Conservation (phyloP, 768 basidiomycete species). For the Leucogyrophana mollusca region DNA sequence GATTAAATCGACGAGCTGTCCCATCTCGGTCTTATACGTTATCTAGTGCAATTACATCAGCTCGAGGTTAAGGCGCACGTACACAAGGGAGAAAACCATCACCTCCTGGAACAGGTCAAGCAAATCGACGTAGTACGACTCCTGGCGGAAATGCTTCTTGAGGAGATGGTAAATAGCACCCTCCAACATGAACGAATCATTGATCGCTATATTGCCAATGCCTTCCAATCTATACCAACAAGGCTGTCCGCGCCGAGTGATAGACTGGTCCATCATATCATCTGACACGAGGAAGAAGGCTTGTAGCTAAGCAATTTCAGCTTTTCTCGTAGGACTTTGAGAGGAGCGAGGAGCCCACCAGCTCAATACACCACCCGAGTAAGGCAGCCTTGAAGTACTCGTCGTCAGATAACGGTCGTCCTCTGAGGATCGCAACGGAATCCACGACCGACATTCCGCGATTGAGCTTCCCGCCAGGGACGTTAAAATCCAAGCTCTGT, state of each 20-base stretch:
- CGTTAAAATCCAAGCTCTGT: conserved; percentile 89
- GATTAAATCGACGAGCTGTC: conserved; percentile 93
- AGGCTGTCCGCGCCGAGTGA: conserved; percentile 91
- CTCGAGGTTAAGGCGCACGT: not conserved
- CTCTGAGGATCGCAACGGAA: conserved; percentile 85
- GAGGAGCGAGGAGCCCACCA: conserved; percentile 53
- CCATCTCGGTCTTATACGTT: conserved; percentile 92
- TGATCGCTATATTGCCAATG: conserved; percentile 81
- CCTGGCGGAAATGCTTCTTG: conserved; percentile 79
- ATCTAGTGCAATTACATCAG: conserved; percentile 29
- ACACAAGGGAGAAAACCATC: conserved; percentile 14
- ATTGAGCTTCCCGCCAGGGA: conserved; percentile 96
- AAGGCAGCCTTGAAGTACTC: conserved; percentile 89
- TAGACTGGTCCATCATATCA: conserved; percentile 95
- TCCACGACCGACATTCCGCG: conserved; percentile 96
- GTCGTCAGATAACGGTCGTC: conserved; percentile 64
- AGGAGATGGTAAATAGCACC: conserved; percentile 89
- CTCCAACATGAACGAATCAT: conserved; percentile 96
- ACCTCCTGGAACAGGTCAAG: conserved; percentile 91
- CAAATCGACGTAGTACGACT: conserved; percentile 84
- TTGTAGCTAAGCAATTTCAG: conserved; percentile 69
- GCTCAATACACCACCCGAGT: conserved; percentile 94
- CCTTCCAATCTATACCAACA: conserved; percentile 84
- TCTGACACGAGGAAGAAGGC: conserved; percentile 96
- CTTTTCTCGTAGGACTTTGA: not conserved